Evolutionary conservation across 2,329 filamentous ascomycete genomes (phyloP).

Genomic region (Talaromyces sp.): DNA sequence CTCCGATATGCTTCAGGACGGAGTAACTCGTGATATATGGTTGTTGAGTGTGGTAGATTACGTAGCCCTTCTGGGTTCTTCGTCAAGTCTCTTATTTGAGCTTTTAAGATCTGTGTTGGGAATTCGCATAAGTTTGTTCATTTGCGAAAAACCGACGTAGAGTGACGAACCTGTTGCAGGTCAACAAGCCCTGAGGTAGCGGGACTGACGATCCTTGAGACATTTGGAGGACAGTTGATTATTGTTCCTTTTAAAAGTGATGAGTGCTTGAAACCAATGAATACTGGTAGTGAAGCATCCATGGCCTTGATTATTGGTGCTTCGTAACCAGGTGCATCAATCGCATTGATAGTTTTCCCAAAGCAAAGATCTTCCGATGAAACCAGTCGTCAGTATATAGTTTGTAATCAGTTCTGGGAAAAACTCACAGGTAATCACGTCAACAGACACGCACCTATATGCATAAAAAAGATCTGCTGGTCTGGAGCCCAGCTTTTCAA

Average conservation of each 20-base stretch:
- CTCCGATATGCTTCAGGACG: constrained; percentile 29
- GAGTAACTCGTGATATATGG: constrained; percentile 37
- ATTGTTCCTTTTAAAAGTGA: constrained; percentile 35
- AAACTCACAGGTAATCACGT: constrained; percentile 21
- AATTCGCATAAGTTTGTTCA: neutral
- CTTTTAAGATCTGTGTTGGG: constrained; percentile 21
- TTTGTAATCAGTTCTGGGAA: neutral
- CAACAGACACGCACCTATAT: constrained; percentile 25
- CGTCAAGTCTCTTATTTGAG: constrained; percentile 24
- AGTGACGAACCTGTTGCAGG: constrained; percentile 26
- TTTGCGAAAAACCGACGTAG: neutral
- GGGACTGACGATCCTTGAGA: constrained; percentile 37
- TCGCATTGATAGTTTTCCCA: constrained; percentile 22
- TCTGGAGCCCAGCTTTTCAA: constrained; percentile 17
- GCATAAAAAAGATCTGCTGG: constrained; percentile 21
- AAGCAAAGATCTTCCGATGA: constrained; percentile 21
- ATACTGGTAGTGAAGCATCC: constrained; percentile 21
- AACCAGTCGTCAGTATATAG: neutral
- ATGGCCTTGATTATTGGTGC: constrained; percentile 25
- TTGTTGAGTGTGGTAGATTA: constrained; percentile 29
- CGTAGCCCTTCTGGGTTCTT: constrained; percentile 26
- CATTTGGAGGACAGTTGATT: constrained; percentile 34
- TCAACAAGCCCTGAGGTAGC: constrained; percentile 37
- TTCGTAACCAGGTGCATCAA: constrained; percentile 21
- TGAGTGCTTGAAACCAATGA: constrained; percentile 24